Evolutionary conservation across 2,329 filamentous ascomycete species (phyloP).

Genomic region (Mycosphaerella sp.): DNA sequence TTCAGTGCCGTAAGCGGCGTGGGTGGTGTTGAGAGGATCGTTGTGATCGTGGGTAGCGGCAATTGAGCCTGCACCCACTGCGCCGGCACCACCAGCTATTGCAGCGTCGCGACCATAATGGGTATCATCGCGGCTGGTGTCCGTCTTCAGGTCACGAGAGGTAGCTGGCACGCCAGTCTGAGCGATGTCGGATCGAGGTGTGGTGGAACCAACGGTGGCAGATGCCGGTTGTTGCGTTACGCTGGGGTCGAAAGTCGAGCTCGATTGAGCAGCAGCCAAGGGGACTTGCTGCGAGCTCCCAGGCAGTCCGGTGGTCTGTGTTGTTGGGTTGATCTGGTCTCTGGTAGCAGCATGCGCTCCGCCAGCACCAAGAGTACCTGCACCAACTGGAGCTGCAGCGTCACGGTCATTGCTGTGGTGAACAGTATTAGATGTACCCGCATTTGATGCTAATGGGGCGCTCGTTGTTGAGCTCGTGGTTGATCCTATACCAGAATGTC

Average conservation of each 20-base stretch:
- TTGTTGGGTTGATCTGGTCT: background rate
- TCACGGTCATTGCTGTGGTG: background rate
- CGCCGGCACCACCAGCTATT: slow-evolving; percentile 31
- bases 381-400: slow-evolving; percentile 28
- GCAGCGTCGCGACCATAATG: slow-evolving; percentile 33
- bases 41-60: slow-evolving; percentile 7
- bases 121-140: background rate
- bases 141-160: background rate
- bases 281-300: background rate
- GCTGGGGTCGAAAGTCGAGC: background rate
- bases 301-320: background rate
- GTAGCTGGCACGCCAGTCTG: slow-evolving; percentile 2
- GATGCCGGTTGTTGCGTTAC: background rate
- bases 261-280: background rate
- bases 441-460: background rate
- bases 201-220: background rate
- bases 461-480: background rate
- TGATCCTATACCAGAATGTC: background rate
- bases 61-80: slow-evolving; percentile 27
- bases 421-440: background rate
- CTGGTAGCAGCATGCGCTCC: slow-evolving; percentile 1
- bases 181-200: slow-evolving; percentile 5
- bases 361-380: slow-evolving; percentile 12
- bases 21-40: slow-evolving; percentile 2
- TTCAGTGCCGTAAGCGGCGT: slow-evolving; percentile 17